Evolutionary conservation across 192 early-diverging fungal species (phyloP).

Genomic region (Coemansia sp.): DNA sequence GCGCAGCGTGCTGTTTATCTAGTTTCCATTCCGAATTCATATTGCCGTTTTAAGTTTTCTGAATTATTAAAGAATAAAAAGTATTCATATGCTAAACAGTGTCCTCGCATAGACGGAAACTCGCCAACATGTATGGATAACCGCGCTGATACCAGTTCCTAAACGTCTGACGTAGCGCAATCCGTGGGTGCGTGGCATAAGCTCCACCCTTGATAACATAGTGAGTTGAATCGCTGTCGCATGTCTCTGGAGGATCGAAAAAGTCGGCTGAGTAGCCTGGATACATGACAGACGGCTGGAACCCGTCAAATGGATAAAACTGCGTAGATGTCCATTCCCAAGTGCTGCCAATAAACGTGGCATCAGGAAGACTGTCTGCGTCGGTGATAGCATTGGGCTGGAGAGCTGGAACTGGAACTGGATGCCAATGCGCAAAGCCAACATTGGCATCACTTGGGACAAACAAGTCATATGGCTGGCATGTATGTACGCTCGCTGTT

Average conservation of each 20-base stretch:
- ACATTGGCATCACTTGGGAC: conserved; percentile 58
- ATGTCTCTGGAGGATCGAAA: conserved; percentile 64
- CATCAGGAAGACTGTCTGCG: conserved; percentile 19
- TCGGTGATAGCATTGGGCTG: background rate
- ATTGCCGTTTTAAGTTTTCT: background rate
- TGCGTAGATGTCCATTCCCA: conserved; percentile 85
- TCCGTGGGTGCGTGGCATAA: conserved; percentile 83
- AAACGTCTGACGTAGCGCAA: conserved; percentile 70
- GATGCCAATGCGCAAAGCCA: conserved; percentile 70
- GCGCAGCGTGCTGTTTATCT: conserved; percentile 16
- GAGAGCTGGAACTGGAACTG: conserved; percentile 25
- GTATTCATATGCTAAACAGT: background rate
- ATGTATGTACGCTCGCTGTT: background rate
- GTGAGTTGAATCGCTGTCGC: conserved; percentile 60
- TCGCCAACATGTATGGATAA: conserved; percentile 83
- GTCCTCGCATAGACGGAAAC: conserved; percentile 62
- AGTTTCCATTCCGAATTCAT: background rate
- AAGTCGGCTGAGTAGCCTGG: conserved; percentile 92
- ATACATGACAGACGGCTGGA: conserved; percentile 65
- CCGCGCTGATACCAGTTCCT: conserved; percentile 89
- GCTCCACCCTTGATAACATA: conserved; percentile 77
- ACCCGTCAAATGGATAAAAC: conserved; percentile 63
- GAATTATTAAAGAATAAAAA: background rate
- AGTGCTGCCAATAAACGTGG: conserved; percentile 49
- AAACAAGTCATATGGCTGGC: conserved; percentile 28